Evolutionary conservation across 495 filamentous ascomycete species (phyloP), one percentile per base, ranked within the genome.

Genomic region (Sporormia fimetaria): DNA sequence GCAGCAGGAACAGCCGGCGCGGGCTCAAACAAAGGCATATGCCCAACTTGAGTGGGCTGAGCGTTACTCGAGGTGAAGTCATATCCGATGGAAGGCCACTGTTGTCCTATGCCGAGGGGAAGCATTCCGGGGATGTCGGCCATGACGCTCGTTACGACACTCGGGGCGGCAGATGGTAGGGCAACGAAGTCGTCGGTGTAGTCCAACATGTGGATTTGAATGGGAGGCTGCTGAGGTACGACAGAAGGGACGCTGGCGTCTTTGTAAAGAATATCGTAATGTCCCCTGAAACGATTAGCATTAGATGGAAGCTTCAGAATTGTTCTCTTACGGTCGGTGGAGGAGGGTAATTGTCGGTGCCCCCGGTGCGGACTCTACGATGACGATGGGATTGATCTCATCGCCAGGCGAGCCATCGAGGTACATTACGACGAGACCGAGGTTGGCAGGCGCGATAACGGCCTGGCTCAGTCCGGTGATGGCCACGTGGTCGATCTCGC

Each of bases 191-290:
- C 46, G 6, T 54, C 51, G 9, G 42, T 32, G 38, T 54, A 49
- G 21, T 35, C 42, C 14, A 42, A 46, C 1, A 54, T 37, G 11
- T 39, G 40, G 27, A 49, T 42, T 9, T 52, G 44, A 16, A 56
- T 31, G 21, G 47, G 51, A 8, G 58, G 22, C 24, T 47, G 55
- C 4, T 47, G 7, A 4, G 40, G 31, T 8, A 42, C 25, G 6
- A 36, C 35, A 16, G 28, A 5, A 8, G 42, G 30, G 16, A 73
- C 56, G 35, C 75, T 65, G 49, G 76, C 70, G 25, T 57, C 52
- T 51, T 74, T 82, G 66, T 98, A 98, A 12, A 96, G 68, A 37
- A 98, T 75, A 62, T 98, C 90, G 57, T 98, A 98, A 60, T 98
- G 90, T 37, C 85, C 86, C 25, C 78, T 83, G 50, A 30, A 21